Conservation (phyloP, 805 yeast species). For the Sugiyamaella boreocaroliniensis region DNA sequence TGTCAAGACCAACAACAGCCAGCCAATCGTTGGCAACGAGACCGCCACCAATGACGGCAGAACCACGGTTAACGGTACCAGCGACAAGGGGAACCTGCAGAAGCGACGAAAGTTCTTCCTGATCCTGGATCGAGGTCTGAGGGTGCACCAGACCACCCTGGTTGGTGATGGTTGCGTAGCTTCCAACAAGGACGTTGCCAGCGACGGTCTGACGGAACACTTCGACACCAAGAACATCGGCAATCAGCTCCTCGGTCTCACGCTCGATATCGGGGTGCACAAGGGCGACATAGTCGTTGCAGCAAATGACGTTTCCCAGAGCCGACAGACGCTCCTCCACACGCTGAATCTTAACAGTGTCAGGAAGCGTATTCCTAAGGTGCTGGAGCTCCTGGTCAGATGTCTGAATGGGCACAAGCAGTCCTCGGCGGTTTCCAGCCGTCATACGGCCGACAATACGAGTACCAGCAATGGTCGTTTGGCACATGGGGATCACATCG, state of each 20-base stretch:
- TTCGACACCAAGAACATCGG: conserved; percentile 97
- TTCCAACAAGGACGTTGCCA: conserved; percentile 94
- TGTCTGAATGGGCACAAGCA: conserved; percentile 94
- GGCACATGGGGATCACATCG: conserved; percentile 92
- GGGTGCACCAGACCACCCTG: conserved; percentile 99
- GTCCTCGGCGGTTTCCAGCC: conserved; percentile 96
- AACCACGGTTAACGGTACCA: conserved; percentile 97
- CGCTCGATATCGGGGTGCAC: conserved; percentile 99
- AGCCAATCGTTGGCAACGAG: conserved; percentile 98
- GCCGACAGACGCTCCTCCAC: conserved; percentile 97
- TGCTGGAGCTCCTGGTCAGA: conserved; percentile 98
- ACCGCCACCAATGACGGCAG: conserved; percentile 97
- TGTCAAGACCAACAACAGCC: conserved; percentile 93
- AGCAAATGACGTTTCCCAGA: conserved; percentile 94
- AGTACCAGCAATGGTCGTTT: conserved; percentile 96
- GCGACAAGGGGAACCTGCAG: conserved; percentile 97
- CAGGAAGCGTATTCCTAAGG: conserved; percentile 93
- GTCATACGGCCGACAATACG: conserved; percentile 97
- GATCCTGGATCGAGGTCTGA: conserved; percentile 93
- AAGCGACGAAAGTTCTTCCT: conserved; percentile 92
- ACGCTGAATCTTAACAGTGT: conserved; percentile 89
- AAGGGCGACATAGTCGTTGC: conserved; percentile 97
- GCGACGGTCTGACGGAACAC: conserved; percentile 99
- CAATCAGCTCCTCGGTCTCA: conserved; percentile 96
- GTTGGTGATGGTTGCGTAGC: conserved; percentile 89